Evolutionary conservation across 306 rosid genomes (phyloP), one percentile per base, ranked within the genome.

Genomic region (Cucurbita moschata): DNA sequence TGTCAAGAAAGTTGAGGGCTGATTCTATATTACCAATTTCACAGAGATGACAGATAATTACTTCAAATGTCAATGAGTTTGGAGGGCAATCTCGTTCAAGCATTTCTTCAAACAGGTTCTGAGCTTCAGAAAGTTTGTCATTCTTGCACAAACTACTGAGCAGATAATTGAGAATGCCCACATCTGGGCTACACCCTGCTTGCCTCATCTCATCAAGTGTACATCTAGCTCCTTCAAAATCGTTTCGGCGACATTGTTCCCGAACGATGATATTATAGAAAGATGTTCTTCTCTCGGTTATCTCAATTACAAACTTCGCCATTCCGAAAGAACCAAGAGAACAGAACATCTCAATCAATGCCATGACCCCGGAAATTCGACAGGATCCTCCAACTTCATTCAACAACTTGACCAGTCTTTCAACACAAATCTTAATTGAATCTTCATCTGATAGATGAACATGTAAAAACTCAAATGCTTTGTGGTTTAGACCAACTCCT

Each of bases 371-470:
- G 4, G 88, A 81, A 39, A 65, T 60, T 65, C 69, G 79, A 76
- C 87, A 87, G 14, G 80, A 54, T 44, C 92, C 96, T 53, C 89
- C 91, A 49, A 87, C 96, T 80, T 72, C 64, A 68, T 86, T 81
- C 81, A 92, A 79, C 61, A 84, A 80, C 73, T 49, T 71, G 35
- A 87, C 57, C 21, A 82, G 46, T 77, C 72, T 84, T 72, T 68
- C 51, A n/a, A 83, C 78, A 71, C 80, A 78, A 51, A 71, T 67
- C 80, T 77, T 67, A 8, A 74, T 46, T 43, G 76, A 83, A 71
- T 59, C 78, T 75, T 81, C 74, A 70, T 78, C 77, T 39, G 73
- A 59, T 14, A 71, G 16, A 7, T 69, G 82, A 79, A 75, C 78
- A 30, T 72, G 60, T 84, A 90, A 70, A 76, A 92, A 92, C 47